These are phyloP conservation scores for Rhinocladiella mackenziei DNA, from an alignment of 2,329 filamentous ascomycete species.

Conservation along the genomic window DNA sequence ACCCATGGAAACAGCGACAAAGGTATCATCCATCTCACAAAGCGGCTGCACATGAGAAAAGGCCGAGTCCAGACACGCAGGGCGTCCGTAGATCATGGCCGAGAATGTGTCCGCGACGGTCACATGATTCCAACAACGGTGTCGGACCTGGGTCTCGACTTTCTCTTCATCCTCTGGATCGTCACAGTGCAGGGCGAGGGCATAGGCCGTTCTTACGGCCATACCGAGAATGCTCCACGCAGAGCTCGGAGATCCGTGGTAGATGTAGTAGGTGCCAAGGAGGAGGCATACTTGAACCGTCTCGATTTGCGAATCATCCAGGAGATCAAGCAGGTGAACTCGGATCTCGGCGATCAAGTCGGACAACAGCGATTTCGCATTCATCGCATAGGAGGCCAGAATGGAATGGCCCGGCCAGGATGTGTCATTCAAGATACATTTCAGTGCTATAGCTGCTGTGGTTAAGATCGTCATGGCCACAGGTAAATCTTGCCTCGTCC, in stretches of 20 bases:
- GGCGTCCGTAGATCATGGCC: constrained; percentile 33
- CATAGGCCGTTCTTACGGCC: constrained; percentile 26
- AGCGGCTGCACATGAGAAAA: constrained; percentile 29
- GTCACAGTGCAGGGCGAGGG: constrained; percentile 23
- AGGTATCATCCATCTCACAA: constrained; percentile 30
- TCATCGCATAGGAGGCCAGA: constrained; percentile 7
- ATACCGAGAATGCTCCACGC: constrained; percentile 28
- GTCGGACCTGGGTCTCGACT: constrained; percentile 30
- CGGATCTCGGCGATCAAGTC: constrained; percentile 26
- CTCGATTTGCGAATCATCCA: constrained; percentile 26
- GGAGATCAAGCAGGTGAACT: constrained; percentile 22
- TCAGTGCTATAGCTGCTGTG: constrained; percentile 25
- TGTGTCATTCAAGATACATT: constrained; percentile 24
- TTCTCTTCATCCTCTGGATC: constrained; percentile 7
- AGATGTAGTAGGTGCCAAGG: constrained; percentile 31
- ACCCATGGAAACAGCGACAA: constrained; percentile 1
- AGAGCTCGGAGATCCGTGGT: constrained; percentile 25
- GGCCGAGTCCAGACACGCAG: constrained; percentile 31
- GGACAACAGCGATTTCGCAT: constrained; percentile 1
- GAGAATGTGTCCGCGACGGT: constrained; percentile 32
- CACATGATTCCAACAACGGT: constrained; percentile 33
- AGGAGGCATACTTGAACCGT: constrained; percentile 30
- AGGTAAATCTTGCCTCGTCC: constrained; percentile 24
- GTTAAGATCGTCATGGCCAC: constrained; percentile 19
- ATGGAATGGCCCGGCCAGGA: constrained; percentile 21